A percentile compares a stretch with the other conserved stretches of the same genome.
Evolutionary conservation across 1,284 basidiomycete genomes (phyloP).

Genomic region (Filobasidium uniguttulatum): DNA sequence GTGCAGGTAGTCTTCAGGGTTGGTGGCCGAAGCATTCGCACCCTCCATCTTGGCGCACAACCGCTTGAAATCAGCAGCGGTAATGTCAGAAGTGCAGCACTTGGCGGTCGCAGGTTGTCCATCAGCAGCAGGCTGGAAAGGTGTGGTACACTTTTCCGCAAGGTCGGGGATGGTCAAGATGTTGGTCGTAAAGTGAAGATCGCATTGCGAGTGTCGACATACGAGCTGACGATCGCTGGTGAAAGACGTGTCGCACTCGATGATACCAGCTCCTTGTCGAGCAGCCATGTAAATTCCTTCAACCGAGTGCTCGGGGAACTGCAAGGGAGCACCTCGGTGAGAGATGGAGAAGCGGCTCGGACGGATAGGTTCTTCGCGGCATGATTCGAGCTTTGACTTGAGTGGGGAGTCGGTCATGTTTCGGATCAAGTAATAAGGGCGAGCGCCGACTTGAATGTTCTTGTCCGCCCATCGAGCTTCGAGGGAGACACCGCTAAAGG

Average conservation of each 20-base stretch:
- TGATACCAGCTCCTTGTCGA: conserved; percentile 18
- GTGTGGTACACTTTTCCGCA: conserved; percentile 14
- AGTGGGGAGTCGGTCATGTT: conserved; percentile 15
- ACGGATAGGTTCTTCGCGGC: conserved; percentile 2
- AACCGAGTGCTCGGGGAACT: conserved; percentile 19
- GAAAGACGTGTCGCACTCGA: conserved; percentile 18
- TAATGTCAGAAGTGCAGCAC: conserved; percentile 19
- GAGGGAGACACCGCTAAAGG: too few species aligned
- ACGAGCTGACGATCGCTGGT: conserved; percentile 18
- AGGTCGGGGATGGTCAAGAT: conserved; percentile 15
- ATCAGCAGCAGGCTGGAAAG: conserved; percentile 14
- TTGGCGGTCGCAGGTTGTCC: conserved; percentile 10
- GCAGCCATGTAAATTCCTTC: conserved; percentile 15
- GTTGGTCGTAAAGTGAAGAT: conserved; percentile 19
- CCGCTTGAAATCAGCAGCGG: conserved; percentile 15
- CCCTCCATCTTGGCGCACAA: conserved; percentile 18
- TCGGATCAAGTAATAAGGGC: conserved; percentile 18
- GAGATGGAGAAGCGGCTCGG: conserved; percentile 10
- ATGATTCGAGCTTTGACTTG: conserved; percentile 16
- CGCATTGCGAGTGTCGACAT: conserved; percentile 18
- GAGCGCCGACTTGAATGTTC: conserved; percentile 16
- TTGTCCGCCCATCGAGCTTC: too few species aligned
- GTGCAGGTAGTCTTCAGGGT: conserved; percentile 14
- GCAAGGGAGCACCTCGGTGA: conserved; percentile 17
- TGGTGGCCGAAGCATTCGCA: conserved; percentile 11